Evolutionary conservation across 2,329 filamentous ascomycete genomes (phyloP).

Genomic region (Cladophialophora psammophila): DNA sequence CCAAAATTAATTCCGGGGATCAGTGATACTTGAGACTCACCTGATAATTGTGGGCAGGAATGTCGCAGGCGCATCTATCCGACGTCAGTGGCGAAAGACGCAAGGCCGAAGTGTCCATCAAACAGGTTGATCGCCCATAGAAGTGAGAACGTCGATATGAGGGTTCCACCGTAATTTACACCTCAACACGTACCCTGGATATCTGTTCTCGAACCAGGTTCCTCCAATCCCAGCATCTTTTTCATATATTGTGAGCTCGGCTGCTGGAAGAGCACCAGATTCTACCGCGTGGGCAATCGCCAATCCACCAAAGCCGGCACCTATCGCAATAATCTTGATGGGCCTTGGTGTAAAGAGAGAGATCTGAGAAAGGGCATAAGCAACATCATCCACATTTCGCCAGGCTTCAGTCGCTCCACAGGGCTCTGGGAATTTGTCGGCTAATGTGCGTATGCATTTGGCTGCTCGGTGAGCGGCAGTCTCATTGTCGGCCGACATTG

Average conservation of each 20-base stretch:
- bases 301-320: not conserved
- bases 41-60: not conserved
- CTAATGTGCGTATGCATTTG: too few species aligned
- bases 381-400: not conserved
- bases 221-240: constrained; percentile 9
- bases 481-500: too few species aligned
- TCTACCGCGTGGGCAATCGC: constrained; percentile 4
- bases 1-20: too few species aligned
- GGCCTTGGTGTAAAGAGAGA: not conserved
- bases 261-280: not conserved
- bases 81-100: too few species aligned
- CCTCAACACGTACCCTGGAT: constrained; percentile 4
- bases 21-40: not conserved
- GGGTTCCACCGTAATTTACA: constrained; percentile 34
- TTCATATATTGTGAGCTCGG: constrained; percentile 1
- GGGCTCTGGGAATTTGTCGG: too few species aligned
- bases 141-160: constrained; percentile 11
- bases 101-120: too few species aligned
- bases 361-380: constrained; percentile 10
- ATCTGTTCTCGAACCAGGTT: constrained; percentile 18
- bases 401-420: too few species aligned
- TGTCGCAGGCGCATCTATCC: not conserved
- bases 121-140: too few species aligned
- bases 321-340: not conserved
- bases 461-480: too few species aligned